phyloP scores from a whole-genome alignment of 495 filamentous ascomycete species.

The Hypoxylon fragiforme region DNA sequence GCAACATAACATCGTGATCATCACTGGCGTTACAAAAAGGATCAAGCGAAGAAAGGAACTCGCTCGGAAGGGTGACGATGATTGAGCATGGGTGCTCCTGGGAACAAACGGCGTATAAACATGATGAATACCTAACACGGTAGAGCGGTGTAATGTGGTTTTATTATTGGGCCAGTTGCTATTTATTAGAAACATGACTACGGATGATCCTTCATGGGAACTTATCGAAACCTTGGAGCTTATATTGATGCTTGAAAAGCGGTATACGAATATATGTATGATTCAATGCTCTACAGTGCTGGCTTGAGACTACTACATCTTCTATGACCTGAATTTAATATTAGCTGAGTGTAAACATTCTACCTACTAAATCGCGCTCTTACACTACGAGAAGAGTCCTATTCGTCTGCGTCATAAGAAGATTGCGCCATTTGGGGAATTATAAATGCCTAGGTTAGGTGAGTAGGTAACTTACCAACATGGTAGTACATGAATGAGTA shows the following conservation, averaged over 20 bases:
- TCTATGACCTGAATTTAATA: neutral
- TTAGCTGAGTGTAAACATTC: too few species aligned
- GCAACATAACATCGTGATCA: slow-evolving; percentile 30
- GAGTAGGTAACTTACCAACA: neutral
- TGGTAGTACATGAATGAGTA: neutral
- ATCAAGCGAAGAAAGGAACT: slow-evolving; percentile 24
- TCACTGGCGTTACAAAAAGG: slow-evolving; percentile 34
- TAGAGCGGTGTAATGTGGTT: slow-evolving; percentile 10
- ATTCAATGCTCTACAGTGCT: slow-evolving; percentile 12
- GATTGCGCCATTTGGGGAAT: too few species aligned
- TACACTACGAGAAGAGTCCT: too few species aligned
- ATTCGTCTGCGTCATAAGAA: slow-evolving; percentile 19
- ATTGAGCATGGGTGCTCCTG: slow-evolving; percentile 19
- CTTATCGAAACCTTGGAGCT: too few species aligned
- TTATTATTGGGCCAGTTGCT: slow-evolving; percentile 16
- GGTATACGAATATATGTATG: slow-evolving; percentile 24
- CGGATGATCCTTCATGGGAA: slow-evolving; percentile 4
- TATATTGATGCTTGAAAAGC: slow-evolving; percentile 29
- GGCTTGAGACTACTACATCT: neutral
- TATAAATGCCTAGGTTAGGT: neutral
- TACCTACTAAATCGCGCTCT: too few species aligned
- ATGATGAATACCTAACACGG: slow-evolving; percentile 19
- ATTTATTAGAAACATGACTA: slow-evolving; percentile 20
- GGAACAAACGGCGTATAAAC: slow-evolving; percentile 27
- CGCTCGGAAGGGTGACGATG: slow-evolving; percentile 20